phyloP scores from a whole-genome alignment of 768 basidiomycete genomes.

The Boletus sensibilis region DNA sequence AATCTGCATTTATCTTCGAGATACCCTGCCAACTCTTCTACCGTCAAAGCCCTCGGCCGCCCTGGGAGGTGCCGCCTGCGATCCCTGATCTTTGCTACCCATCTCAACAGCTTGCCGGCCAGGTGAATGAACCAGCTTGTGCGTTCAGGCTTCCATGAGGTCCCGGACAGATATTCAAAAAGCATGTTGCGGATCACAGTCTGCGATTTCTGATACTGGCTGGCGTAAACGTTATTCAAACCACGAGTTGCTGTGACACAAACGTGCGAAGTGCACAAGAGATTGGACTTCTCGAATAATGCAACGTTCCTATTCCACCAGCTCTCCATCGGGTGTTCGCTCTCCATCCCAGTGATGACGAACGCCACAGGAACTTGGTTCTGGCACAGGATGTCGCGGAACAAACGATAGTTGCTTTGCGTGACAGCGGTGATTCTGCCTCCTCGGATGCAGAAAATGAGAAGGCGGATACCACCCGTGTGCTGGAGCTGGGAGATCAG shows the following conservation, averaged over 20 bases:
- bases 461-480: slow-evolving; percentile 28
- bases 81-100: slow-evolving; percentile 13
- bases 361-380: slow-evolving; percentile 32
- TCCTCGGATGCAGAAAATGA: slow-evolving; percentile 35
- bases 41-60: slow-evolving; percentile 6
- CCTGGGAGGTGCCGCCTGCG: not conserved
- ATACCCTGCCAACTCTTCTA: slow-evolving; percentile 13
- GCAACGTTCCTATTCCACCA: slow-evolving; percentile 35
- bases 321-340: slow-evolving; percentile 27
- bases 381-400: slow-evolving; percentile 30
- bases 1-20: slow-evolving; percentile 19
- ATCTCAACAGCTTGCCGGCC: slow-evolving; percentile 21
- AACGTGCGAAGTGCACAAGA: slow-evolving; percentile 31
- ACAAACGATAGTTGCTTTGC: slow-evolving; percentile 29
- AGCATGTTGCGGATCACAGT: slow-evolving; percentile 23
- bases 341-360: slow-evolving; percentile 33
- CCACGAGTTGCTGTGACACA: slow-evolving; percentile 39
- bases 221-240: slow-evolving; percentile 16
- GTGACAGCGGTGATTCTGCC: slow-evolving; percentile 26
- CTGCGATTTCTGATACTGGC: slow-evolving; percentile 35
- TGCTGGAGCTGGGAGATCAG: slow-evolving; percentile 34
- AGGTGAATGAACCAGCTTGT: slow-evolving; percentile 23
- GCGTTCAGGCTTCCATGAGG: slow-evolving; percentile 23
- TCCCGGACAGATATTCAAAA: slow-evolving; percentile 12
- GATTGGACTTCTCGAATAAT: slow-evolving; percentile 22